Conservation (phyloP, 768 basidiomycete species). For the Glaciozyma martinii region DNA sequence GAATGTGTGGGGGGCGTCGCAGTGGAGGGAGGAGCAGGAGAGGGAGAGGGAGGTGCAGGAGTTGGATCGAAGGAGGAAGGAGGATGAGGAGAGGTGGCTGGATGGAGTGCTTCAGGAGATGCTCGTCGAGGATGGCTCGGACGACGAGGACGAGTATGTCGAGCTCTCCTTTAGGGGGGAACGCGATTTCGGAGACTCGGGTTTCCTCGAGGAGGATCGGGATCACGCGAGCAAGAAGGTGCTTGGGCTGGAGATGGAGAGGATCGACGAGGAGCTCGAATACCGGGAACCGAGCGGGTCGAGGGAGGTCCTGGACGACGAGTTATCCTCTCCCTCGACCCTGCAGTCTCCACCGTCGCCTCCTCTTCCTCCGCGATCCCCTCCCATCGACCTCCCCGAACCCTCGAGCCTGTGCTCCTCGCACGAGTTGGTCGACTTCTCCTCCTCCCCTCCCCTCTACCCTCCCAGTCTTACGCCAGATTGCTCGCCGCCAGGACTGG, state of each 20-base stretch:
- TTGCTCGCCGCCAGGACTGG: not conserved
- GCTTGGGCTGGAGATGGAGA: not conserved
- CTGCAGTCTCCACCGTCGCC: not conserved
- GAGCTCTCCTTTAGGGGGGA: not conserved
- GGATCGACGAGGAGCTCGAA: not conserved
- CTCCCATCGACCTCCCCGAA: not conserved
- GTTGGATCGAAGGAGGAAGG: not conserved
- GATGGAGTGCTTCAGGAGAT: not conserved
- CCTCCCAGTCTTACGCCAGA: not conserved
- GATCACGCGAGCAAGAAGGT: not conserved
- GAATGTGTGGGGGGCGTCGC: not conserved
- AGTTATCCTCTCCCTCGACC: not conserved
- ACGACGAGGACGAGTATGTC: not conserved
- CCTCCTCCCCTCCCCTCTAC: not conserved
- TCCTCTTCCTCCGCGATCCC: not conserved
- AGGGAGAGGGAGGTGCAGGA: not conserved
- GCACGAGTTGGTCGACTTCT: not conserved
- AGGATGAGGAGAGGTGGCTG: not conserved
- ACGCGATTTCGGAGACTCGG: not conserved
- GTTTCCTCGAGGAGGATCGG: not conserved
- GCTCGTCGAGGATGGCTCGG: not conserved
- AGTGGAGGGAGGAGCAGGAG: slow-evolving; percentile 8
- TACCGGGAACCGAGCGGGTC: not conserved
- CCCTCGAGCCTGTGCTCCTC: not conserved
- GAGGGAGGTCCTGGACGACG: not conserved